Base-by-base conservation (phyloP, 768 basidiomycete genomes). In the Hortiboletus flavorubellus region DNA sequence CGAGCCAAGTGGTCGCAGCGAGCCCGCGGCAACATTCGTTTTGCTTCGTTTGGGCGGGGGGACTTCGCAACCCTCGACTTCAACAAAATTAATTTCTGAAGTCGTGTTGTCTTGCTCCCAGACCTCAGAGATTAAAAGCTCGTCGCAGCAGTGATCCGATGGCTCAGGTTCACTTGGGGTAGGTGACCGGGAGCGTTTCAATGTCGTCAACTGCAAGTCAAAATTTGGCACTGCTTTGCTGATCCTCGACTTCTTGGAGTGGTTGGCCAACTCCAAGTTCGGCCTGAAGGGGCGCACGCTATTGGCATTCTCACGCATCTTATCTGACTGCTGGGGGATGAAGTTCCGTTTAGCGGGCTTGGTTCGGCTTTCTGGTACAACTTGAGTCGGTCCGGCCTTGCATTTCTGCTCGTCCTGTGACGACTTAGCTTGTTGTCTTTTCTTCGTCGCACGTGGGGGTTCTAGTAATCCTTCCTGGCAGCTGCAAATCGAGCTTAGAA, bases 401-500 rank as follows among this genome's bases (percentile, higher is more conserved):
- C 35, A 6, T 39, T 41, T 58, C 30, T 53, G 50, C 21, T 56
- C 53, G 34, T 45, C 45, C 8, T 52, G 51, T 14, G 34, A 21
- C 5, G 46, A 45, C 54, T n/a, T 49, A 60, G 51, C 26, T 56
- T 51, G 47, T 11, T 51, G 48, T 51, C 51, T 65, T 59, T 68
- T 74, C 58, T 72, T 79, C 29, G 71, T 59, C 42, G 61, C 49
- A 46, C 76, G 59, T 59, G 78, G 79, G 26, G 84, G 84, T 49
- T 80, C 82, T 14, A 68, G 59, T 12, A 87, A 62, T 1, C 91
- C 91, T 23, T 91, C 86, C 37, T 84, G 80, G 62, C 91, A 92
- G 65, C 91, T 93, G 59, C n/a, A 40, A 26, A 29, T 46, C 46
- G 49, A 40, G 49, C 18, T 65, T 51, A 65, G 60, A 9, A 42